Evolutionary conservation across 2,329 filamentous ascomycete genomes (phyloP), one percentile per base, ranked within the genome.

Genomic region (Botrytis medusae): DNA sequence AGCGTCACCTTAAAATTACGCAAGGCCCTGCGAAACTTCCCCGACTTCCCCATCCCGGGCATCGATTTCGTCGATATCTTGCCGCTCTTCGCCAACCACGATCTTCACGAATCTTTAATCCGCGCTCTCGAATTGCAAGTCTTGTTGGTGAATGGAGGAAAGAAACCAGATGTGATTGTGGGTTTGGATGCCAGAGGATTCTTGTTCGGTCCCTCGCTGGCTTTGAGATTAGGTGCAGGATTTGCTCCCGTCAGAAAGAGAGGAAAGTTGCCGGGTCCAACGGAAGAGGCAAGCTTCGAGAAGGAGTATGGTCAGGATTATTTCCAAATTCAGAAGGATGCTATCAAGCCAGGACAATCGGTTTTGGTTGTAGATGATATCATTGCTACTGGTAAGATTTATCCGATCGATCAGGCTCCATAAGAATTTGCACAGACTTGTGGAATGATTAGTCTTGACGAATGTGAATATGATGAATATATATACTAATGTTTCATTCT

Each of bases 61-160:
- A 95, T 99, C 81, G 88, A 97, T 80, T 99, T 99, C 84, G 94
- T 98, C 86, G 96, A 99, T 82, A 98, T 99, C 84, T 91, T 99
- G 83, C 96, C 96, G 75, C 91, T 98, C 81, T 98, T 99, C 86
- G 90, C 93, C 82, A 88, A 94, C 81, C 90, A 91, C 72, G 81
- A 83, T 69, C 87, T 93, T 75, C 95, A 98, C 85, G 86, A 88
- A 78, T 87, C 90, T 72, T 91, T 99, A 74, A 86, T 98, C 82
- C 89, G 91, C 79, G 93, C 94, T 67, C 92, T 98, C 78, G 93
- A 97, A 84, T 87, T 98, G 75, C 92, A 97, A 83, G 87, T 97
- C 76, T 84, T 88, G 73, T 85, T 91, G 79, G 86, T 87, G 75
- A 91, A 91, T 75, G 84, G 86, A 74, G 82, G 82, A 76, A 83